A percentile compares a stretch with the other conserved stretches of the same genome.
Conservation (phyloP, 2,329 filamentous ascomycete genomes). For the Penicillium sp. region DNA sequence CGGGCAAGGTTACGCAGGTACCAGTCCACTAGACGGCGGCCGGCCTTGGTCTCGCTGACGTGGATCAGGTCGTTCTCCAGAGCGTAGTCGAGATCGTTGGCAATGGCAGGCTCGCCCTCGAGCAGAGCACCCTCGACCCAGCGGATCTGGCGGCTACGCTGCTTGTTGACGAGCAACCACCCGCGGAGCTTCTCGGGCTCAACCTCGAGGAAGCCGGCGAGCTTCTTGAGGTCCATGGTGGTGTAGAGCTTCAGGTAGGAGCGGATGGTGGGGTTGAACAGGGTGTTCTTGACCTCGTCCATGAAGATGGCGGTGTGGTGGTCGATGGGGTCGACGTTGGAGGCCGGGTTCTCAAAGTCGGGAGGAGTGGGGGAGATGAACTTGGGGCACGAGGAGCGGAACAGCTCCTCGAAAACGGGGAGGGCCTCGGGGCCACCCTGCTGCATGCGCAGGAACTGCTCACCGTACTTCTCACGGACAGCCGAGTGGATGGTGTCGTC, state of each 20-base stretch:
- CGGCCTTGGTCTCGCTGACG: constrained; percentile 97
- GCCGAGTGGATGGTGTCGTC: constrained; percentile 99
- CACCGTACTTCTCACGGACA: constrained; percentile 97
- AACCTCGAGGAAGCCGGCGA: constrained; percentile 94
- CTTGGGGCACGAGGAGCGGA: constrained; percentile 96
- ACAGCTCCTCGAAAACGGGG: constrained; percentile 96
- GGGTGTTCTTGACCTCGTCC: constrained; percentile 99
- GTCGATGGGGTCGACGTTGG: constrained; percentile 95
- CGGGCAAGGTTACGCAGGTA: constrained; percentile 95
- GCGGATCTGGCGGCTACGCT: constrained; percentile 92
- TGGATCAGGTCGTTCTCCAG: constrained; percentile 97
- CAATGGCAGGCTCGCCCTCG: constrained; percentile 89
- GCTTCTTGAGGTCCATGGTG: constrained; percentile 98
- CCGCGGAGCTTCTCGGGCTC: constrained; percentile 93
- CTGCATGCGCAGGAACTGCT: constrained; percentile 95
- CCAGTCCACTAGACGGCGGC: constrained; percentile 96
- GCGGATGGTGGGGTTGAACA: constrained; percentile 96
- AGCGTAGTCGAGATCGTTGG: constrained; percentile 94
- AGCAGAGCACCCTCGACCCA: constrained; percentile 88
- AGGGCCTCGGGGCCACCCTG: constrained; percentile 92
- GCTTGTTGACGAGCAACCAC: constrained; percentile 96
- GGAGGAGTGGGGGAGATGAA: constrained; percentile 98
- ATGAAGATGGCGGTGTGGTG: constrained; percentile 98
- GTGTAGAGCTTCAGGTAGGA: constrained; percentile 99
- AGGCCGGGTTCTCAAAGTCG: constrained; percentile 93